Evolutionary conservation across 371 early-diverging fungal species (phyloP), one percentile per base, ranked within the genome.

Genomic region (Blyttiomyces sp.): DNA sequence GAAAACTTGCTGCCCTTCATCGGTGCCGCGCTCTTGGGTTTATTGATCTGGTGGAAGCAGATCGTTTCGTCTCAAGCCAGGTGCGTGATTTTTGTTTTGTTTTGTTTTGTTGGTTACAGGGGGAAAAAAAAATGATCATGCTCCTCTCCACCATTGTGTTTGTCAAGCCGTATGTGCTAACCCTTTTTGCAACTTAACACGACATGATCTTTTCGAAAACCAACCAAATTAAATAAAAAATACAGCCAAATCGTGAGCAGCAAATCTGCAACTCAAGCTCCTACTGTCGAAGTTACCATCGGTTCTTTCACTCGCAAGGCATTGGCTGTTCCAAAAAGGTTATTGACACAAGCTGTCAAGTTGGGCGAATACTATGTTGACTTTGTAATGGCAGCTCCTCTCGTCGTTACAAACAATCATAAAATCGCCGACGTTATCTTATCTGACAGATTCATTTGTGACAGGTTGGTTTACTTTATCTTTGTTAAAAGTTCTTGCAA

Each of bases 21-120:
- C 24, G 16, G 31, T 19, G 30, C 30, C 35, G 35, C 11, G 16
- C 33, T 46, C 16, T 24, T 58, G 17, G 64, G 43, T 7, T 16
- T 64, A 44, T 24, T 32, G 2, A 27, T 64, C 28, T 64, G 64
- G 64, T 64, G 64, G 64, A 64, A 58, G 58, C 23, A n/a, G 11
- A 32, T 64, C 39, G 44, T 59, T 39, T 11, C 35, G 0, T 19
- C n/a, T 26, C 52, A 51, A 31, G 59, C 42, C 11, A 13, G 9
- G 43, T 52, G n/a, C 6, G 34, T 19, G n/a, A n/a, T n/a, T n/a
- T n/a, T n/a, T n/a, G n/a, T n/a, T n/a, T n/a, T n/a, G n/a, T n/a
- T n/a, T n/a, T n/a, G n/a, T n/a, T n/a, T n/a, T n/a, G n/a, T n/a
- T n/a, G n/a, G n/a, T n/a, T n/a, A n/a, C n/a, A n/a, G n/a, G n/a